Conservation (phyloP, 2,329 filamentous ascomycete genomes). For the Graphiopsis chlorocephala region DNA sequence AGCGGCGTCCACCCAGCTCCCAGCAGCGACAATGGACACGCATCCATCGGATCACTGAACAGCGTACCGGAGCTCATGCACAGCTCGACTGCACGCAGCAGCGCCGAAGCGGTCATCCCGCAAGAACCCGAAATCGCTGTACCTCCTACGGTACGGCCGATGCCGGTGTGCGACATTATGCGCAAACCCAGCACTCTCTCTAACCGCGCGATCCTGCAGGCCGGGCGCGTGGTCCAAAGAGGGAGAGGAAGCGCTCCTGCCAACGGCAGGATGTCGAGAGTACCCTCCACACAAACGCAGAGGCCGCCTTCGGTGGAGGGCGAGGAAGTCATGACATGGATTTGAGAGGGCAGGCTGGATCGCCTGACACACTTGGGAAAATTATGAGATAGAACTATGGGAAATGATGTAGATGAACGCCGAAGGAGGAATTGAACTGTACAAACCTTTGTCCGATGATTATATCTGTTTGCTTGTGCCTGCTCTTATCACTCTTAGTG, state of each 20-base stretch:
- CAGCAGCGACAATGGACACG: slow-evolving; percentile 24
- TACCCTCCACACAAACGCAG: not conserved
- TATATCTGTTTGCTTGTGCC: not conserved
- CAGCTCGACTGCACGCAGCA: slow-evolving; percentile 17
- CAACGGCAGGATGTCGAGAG: slow-evolving; percentile 1
- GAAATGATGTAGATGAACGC: slow-evolving; percentile 18
- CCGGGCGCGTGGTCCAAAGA: slow-evolving; percentile 28
- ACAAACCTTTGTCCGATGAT: slow-evolving; percentile 3
- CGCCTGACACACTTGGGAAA: not conserved
- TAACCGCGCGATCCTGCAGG: slow-evolving; percentile 26
- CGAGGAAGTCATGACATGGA: slow-evolving; percentile 13
- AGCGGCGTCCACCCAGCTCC: slow-evolving; percentile 21
- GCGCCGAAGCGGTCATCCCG: not conserved
- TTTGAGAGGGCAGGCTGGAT: not conserved
- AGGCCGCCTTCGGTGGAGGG: slow-evolving; percentile 1
- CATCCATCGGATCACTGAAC: slow-evolving; percentile 27
- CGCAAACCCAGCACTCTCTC: slow-evolving; percentile 16
- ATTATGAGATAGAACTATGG: slow-evolving; percentile 15
- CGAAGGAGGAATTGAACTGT: slow-evolving; percentile 11
- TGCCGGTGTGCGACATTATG: slow-evolving; percentile 1
- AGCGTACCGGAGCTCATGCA: slow-evolving; percentile 32
- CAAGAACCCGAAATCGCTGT: not conserved
- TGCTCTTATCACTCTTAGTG: not conserved
- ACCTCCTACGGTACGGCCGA: not conserved
- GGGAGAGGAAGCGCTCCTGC: slow-evolving; percentile 14